These are phyloP conservation scores for Fusarium begoniae DNA, from an alignment of 2,329 filamentous ascomycete species.

Conservation along the genomic window DNA sequence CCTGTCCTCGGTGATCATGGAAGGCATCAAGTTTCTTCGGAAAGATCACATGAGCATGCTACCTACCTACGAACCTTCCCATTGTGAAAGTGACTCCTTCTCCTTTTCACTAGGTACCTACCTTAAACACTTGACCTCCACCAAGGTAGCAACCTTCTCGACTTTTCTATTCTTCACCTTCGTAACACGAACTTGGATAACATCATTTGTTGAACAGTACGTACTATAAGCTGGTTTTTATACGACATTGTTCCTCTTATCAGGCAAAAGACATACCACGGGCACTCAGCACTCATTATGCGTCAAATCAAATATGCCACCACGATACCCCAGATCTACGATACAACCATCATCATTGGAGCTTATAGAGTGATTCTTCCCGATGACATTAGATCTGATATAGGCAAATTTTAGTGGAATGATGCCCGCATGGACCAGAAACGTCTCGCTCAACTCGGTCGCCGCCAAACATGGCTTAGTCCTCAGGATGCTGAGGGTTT, in stretches of 20 bases:
- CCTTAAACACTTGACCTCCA: no score
- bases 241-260: no score
- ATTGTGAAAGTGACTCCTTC: no score
- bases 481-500: not conserved
- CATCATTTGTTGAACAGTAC: not conserved
- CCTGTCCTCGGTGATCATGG: no score
- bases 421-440: not conserved
- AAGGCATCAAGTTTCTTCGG: no score
- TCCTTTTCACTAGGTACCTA: no score
- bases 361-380: not conserved
- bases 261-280: not conserved
- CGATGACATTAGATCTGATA: not conserved
- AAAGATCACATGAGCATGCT: no score
- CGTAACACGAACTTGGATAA: not conserved
- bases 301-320: not conserved
- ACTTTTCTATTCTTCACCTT: not conserved
- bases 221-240: no score
- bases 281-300: not conserved
- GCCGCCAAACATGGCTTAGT: not conserved
- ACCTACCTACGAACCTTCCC: no score
- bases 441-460: not conserved
- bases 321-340: not conserved
- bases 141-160: not conserved
- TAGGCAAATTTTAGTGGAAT: no score
- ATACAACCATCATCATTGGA: not conserved